phyloP scores from a whole-genome alignment of 768 basidiomycete genomes.

The Boletus barrowsii region DNA sequence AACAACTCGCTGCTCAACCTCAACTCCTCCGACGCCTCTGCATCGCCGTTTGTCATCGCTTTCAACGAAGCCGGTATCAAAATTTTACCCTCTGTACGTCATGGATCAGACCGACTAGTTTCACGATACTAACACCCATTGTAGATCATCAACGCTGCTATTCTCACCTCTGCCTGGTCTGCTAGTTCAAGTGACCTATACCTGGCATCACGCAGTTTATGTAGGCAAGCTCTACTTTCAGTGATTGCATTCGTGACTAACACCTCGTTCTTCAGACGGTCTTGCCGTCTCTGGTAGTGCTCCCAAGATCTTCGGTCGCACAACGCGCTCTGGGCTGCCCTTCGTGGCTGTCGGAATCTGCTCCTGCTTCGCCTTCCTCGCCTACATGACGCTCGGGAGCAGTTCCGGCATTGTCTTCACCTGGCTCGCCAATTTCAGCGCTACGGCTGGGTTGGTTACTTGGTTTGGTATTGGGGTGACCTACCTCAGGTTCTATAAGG shows the following conservation, averaged over 20 bases:
- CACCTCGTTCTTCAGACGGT: constrained; percentile 42
- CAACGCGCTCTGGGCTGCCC: constrained; percentile 41
- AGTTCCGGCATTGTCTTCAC: constrained; percentile 40
- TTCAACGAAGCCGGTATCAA: constrained; percentile 56
- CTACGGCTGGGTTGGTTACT: constrained; percentile 40
- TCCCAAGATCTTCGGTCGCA: constrained; percentile 47
- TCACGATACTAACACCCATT: background rate
- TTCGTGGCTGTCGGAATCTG: constrained; percentile 37
- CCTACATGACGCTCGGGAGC: constrained; percentile 40
- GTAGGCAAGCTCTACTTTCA: constrained; percentile 13
- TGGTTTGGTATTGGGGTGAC: constrained; percentile 46
- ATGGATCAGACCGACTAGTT: background rate
- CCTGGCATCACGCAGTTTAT: constrained; percentile 37
- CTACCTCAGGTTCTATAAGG: constrained; percentile 47
- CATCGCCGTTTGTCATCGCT: constrained; percentile 59
- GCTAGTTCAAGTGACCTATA: constrained; percentile 41
- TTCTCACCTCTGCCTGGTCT: constrained; percentile 46
- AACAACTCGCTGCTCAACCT: constrained; percentile 41
- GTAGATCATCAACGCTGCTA: constrained; percentile 36
- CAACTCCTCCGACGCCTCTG: constrained; percentile 38
- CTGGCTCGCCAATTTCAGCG: constrained; percentile 38
- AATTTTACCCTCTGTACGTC: constrained; percentile 46
- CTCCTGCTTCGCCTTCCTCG: constrained; percentile 33
- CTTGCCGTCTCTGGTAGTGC: constrained; percentile 53
- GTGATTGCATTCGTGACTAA: background rate